phyloP scores from a whole-genome alignment of 192 early-diverging fungal species.

The Backusella sp. region DNA sequence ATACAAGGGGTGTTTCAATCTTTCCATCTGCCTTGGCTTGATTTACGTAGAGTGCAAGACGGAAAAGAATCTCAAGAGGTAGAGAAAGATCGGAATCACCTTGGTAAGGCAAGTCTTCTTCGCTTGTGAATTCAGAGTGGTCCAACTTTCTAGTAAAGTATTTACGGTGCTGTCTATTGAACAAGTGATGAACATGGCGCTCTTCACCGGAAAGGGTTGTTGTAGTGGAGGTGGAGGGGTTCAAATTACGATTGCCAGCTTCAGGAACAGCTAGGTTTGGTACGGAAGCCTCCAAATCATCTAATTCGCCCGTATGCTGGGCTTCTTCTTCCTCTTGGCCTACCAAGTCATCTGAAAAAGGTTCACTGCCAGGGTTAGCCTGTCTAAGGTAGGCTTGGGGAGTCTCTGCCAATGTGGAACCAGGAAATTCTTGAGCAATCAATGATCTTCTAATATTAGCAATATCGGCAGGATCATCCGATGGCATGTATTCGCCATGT shows the following conservation, averaged over 20 bases:
- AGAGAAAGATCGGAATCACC: conserved; percentile 49
- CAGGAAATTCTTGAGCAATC: conserved; percentile 18
- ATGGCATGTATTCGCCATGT: conserved; percentile 4
- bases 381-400: not conserved
- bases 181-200: not conserved
- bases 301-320: not conserved
- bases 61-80: conserved; percentile 51
- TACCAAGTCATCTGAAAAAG: not conserved
- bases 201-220: not conserved
- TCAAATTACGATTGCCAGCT: not conserved
- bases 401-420: not conserved
- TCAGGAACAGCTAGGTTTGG: not conserved
- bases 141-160: not conserved
- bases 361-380: not conserved
- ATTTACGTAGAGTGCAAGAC: conserved; percentile 46
- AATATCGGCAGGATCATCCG: conserved; percentile 24
- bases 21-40: conserved; percentile 29
- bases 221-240: not conserved
- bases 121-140: conserved; percentile 22
- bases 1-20: conserved; percentile 40
- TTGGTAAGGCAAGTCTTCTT: conserved; percentile 37
- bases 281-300: not conserved
- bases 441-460: conserved; percentile 16
- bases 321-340: not conserved
- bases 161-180: not conserved